A percentile compares a stretch with the other conserved stretches of the same genome.
phyloP scores from a whole-genome alignment of 164 flowering plant genomes.

The Taxillus chinensis region DNA sequence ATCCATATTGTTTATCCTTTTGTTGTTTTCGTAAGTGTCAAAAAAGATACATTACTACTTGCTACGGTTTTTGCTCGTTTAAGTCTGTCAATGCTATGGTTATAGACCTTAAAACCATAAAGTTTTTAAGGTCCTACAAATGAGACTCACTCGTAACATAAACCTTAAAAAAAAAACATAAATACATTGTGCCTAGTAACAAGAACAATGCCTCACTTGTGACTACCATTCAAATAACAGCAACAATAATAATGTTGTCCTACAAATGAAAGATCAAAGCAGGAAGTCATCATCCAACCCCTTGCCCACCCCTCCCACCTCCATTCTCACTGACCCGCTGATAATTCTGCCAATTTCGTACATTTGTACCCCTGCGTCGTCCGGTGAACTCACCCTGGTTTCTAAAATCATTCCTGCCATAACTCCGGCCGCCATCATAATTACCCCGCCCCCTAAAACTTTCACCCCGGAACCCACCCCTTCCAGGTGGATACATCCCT shows the following conservation, averaged over 20 bases:
- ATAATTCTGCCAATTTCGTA: slow-evolving; percentile 38
- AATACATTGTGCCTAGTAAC: too few species aligned
- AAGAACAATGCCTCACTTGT: too few species aligned
- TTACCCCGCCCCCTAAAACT: slow-evolving; percentile 55
- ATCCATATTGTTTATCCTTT: neutral
- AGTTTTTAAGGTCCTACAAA: too few species aligned
- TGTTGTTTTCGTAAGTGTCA: neutral
- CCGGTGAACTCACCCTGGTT: slow-evolving; percentile 51
- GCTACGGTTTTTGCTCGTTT: too few species aligned
- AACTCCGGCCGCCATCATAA: slow-evolving; percentile 38
- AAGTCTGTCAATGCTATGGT: too few species aligned
- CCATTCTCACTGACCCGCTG: slow-evolving; percentile 41
- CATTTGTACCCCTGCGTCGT: slow-evolving; percentile 29
- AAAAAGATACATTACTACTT: neutral
- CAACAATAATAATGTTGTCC: too few species aligned
- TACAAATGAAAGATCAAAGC: neutral
- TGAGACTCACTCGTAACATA: too few species aligned
- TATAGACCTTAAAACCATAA: too few species aligned
- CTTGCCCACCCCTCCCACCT: slow-evolving; percentile 42
- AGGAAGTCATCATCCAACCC: slow-evolving; percentile 13
- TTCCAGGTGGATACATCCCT: slow-evolving; percentile 43
- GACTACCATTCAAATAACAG: too few species aligned
- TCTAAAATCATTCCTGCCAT: slow-evolving; percentile 50
- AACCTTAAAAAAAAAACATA: too few species aligned
- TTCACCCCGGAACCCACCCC: slow-evolving; percentile 51